Evolutionary conservation across 1,284 basidiomycete species (phyloP).

Genomic region (Heterobasidion parviporum): DNA sequence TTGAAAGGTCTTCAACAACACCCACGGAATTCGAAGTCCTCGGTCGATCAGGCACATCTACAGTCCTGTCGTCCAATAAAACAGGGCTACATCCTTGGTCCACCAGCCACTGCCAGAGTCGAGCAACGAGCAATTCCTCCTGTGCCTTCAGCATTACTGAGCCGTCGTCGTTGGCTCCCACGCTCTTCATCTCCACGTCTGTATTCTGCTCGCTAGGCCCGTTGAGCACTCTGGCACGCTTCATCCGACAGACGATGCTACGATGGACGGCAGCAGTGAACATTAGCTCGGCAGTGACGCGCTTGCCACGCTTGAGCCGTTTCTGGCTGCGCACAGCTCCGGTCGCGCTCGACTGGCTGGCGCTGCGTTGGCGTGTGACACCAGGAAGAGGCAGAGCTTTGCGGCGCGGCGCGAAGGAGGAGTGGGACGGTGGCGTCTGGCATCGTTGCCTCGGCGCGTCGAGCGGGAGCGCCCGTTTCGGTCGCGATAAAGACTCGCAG

Average conservation of each 20-base stretch:
- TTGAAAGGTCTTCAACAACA: not conserved
- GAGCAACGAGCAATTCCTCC: constrained; percentile 18
- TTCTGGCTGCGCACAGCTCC: constrained; percentile 13
- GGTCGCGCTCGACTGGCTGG: no score
- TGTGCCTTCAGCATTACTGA: constrained; percentile 4
- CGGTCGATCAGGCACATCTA: not conserved
- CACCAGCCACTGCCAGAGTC: constrained; percentile 21
- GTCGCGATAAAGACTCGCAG: not conserved
- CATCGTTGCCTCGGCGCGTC: not conserved
- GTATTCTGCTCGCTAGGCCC: not conserved
- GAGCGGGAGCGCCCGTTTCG: not conserved
- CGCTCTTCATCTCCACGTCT: constrained; percentile 8
- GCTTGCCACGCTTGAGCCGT: constrained; percentile 25
- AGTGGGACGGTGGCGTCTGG: not conserved
- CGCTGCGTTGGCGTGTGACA: not conserved
- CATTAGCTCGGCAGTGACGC: constrained; percentile 27
- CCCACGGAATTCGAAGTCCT: not conserved
- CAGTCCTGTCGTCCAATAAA: constrained; percentile 7
- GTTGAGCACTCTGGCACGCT: not conserved
- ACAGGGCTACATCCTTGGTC: constrained; percentile 23
- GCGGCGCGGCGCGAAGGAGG: not conserved
- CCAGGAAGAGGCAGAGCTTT: not conserved
- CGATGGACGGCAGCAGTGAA: constrained; percentile 32
- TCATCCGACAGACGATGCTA: constrained; percentile 22
- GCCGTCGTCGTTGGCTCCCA: not conserved